These are phyloP conservation scores for Aureobasidium namibiae DNA, from an alignment of 2,329 filamentous ascomycete species.

Conservation along the genomic window DNA sequence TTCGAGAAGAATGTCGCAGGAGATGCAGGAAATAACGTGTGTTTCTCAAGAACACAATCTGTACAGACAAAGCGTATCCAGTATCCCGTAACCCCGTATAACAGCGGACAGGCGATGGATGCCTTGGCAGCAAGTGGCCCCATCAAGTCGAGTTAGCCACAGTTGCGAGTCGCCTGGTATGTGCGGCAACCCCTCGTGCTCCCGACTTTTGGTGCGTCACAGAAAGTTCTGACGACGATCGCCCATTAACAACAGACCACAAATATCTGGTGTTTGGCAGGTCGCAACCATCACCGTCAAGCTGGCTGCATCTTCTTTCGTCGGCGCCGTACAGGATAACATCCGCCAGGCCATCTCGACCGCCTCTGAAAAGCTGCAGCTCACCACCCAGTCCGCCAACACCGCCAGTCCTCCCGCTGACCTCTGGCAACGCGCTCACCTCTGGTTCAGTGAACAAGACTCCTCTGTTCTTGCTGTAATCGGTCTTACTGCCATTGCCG, in stretches of 20 bases:
- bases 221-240: constrained; percentile 1
- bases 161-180: background rate
- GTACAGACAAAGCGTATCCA: background rate
- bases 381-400: background rate
- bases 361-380: too few species aligned
- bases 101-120: background rate
- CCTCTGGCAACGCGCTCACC: constrained; percentile 14
- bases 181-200: background rate
- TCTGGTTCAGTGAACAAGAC: constrained; percentile 22
- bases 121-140: background rate
- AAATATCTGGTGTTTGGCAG: background rate
- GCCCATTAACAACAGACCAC: background rate
- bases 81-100: too few species aligned
- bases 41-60: background rate
- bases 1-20: background rate
- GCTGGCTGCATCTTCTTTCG: constrained; percentile 2
- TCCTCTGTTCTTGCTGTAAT: constrained; percentile 21
- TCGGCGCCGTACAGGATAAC: background rate
- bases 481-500: constrained; percentile 29
- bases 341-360: background rate
- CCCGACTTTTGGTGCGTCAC: background rate
- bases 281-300: constrained; percentile 7
- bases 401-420: background rate
- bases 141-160: background rate
- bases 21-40: background rate